Base-by-base conservation (phyloP, 257 asterid species). In the Orobanche coerulescens region DNA sequence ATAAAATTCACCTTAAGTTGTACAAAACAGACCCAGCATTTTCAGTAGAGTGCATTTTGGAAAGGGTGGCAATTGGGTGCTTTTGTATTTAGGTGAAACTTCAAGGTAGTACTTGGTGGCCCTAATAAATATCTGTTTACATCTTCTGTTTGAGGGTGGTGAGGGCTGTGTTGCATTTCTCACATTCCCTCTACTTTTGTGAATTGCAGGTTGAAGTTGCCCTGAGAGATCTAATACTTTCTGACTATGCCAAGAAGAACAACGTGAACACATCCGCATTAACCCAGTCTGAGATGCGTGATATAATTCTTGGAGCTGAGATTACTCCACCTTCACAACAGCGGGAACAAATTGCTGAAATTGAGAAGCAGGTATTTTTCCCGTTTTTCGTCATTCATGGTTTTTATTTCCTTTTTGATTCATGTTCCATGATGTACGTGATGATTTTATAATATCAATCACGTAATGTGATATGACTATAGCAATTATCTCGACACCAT, bases 311-410 rank as follows among this genome's bases (percentile, higher is more conserved):
- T 43, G 99, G 99, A 37, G 99, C 99, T 68, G 97, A 89, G 73
- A 93, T 93, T 20, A 93, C 99, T 16, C 99, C 99, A 2, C 99
- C 99, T 12, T 93, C 99, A 4, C 99, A 89, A 68, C 99, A 93
- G 78, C 79, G 99, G 12, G 97, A 89, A 49, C 97, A 89, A 62
- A 89, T 93, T 74, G 99, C 99, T 3, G 97, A 89, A 76, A 86
- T 93, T 20, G 97, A 93, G 79, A 93, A 89, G 72, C 96, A 84
- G 95, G 98, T 92, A 6, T 65, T 28, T 62, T 6, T 34, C 52
- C 16, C 13, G 6, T 26, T 57, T 22, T 9, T 15, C 46, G 10
- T 26, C 47, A 4, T 6, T n/a, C 1, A 4, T 44, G 19, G 20
- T 1, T 40, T 39, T 53, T 23, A 33, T 43, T 15, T 50, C 15